Base-by-base conservation (phyloP, 768 basidiomycete species). In the Termitomyces sp. region DNA sequence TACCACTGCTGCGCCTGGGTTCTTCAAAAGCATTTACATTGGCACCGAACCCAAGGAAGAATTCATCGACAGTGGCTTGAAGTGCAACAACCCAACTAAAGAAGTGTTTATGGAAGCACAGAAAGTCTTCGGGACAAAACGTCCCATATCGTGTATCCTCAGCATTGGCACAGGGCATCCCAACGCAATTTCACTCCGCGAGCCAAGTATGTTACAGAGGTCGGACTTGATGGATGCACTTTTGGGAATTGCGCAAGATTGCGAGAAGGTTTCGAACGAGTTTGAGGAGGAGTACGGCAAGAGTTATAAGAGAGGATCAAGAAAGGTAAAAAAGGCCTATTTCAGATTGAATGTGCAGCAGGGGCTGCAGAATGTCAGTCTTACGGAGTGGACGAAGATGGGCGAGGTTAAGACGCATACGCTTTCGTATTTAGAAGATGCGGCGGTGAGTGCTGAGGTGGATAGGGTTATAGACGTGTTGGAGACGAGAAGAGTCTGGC, bases 21-120 rank as follows among this genome's bases (percentile, higher is more conserved):
- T 72, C 49, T 71, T 72, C 60, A 62, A 66, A 13, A 56, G 59
- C 12, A 64, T 70, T 5, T 26, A 16, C 12, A 64, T 70, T 18
- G 62, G 59, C 2, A 44, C 43, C 10, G 41, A 47, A n/a, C 51
- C 46, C 3, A 56, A 55, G 26, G 58, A 63, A 54, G 55, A 44
- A 16, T 62, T 60, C 18, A 16, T 68, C 13, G 62, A 62, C 50
- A 62, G 59, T 1, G 65, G 65, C 18, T 4, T 63, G 20, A 35
- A 56, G 18, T 61, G 55, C 56, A 65, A 65, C 38, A 67, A 67
- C 49, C 65, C 65, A 5, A 38, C 46, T 7, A 14, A 4, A 1
- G 41, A 56, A 41, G 54, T 63, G 1, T 4, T 58, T 1, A 16
- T 26, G 1, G 62, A 63, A 40, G 62, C 62, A 3, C 44, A 56